A percentile compares a stretch with the other conserved stretches of the same genome.
Conservation (phyloP, 257 asterid species). For the Plantago major region DNA sequence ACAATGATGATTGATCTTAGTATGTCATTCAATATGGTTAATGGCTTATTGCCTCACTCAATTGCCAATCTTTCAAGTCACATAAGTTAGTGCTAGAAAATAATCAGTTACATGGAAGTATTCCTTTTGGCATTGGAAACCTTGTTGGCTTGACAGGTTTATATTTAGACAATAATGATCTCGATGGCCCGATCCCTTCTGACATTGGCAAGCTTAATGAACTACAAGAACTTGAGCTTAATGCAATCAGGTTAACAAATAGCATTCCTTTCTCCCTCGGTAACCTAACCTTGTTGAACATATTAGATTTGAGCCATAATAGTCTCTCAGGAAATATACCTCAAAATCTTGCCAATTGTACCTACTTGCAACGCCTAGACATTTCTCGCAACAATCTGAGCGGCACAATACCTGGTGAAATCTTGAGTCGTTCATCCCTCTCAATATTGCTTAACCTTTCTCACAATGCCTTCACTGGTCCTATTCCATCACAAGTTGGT, state of each 20-base stretch:
- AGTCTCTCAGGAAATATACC: conserved; percentile 20
- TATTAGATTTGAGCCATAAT: background rate
- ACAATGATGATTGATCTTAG: conserved; percentile 17
- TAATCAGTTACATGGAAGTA: conserved; percentile 29
- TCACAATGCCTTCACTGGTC: conserved; percentile 11
- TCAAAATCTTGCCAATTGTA: conserved; percentile 11
- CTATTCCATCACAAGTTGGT: conserved; percentile 20
- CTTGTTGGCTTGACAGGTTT: conserved; percentile 7
- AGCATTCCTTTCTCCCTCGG: conserved; percentile 25
- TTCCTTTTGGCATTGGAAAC: conserved; percentile 28
- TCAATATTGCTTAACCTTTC: conserved; percentile 6
- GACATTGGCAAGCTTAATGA: conserved; percentile 18
- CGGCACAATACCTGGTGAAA: conserved; percentile 13
- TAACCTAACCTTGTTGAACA: conserved; percentile 17
- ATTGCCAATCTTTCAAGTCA: conserved; percentile 27
- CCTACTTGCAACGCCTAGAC: background rate
- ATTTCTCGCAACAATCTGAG: conserved; percentile 20
- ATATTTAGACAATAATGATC: conserved; percentile 16
- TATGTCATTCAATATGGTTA: conserved; percentile 20
- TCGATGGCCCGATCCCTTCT: conserved; percentile 26
- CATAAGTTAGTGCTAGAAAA: conserved; percentile 19
- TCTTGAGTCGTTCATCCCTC: background rate
- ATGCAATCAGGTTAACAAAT: background rate
- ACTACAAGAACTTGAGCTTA: conserved; percentile 9
- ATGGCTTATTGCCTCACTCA: conserved; percentile 25